Base-by-base conservation (phyloP, 257 asterid species). In the Marsdenia floribunda region DNA sequence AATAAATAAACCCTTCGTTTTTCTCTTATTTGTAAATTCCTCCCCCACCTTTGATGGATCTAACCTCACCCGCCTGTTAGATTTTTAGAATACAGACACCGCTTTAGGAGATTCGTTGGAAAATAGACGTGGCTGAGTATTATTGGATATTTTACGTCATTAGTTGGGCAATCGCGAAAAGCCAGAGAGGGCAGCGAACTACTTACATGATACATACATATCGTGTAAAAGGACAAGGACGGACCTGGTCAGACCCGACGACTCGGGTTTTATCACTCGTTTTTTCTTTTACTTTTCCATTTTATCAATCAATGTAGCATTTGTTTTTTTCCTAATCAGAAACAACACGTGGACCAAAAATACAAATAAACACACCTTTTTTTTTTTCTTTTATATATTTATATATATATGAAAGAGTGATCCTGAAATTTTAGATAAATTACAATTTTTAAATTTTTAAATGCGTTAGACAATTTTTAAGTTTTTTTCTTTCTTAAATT, bases 31-130 rank as follows among this genome's bases (percentile, higher is more conserved):
- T 70, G 3, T 52, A 73, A 81, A 82, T 87, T 80, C 64, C 49
- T 59, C 78, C 64, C 55, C 63, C 54, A 54, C 78, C 68, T 49
- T 57, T 16, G 18, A 2, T 58, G 49, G 9, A 44, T 44, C 13
- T 78, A 18, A n/a, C n/a, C 61, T 74, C 77, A 82, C 86, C 60
- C 58, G 82, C 35, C 79, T 63, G 85, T 80, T 74, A 83, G 15
- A 66, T 38, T 38, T 37, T 26, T 18, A 40, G 6, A 46, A 18
- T 47, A 11, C 9, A 21, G 7, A 37, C 40, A 7, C 44, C 24
- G 2, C 42, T 15, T 44, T 33, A 0, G 33, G 33, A 6, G 19
- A 74, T 76, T 70, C 76, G 80, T 11, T 40, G 15, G 18, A 47
- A 5, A 1, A 0, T 3, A 0, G 40, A 80, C 80, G 86, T 80